Evolutionary conservation across 306 rosid genomes (phyloP), one percentile per base, ranked within the genome.

Genomic region (Luffa acutangula): DNA sequence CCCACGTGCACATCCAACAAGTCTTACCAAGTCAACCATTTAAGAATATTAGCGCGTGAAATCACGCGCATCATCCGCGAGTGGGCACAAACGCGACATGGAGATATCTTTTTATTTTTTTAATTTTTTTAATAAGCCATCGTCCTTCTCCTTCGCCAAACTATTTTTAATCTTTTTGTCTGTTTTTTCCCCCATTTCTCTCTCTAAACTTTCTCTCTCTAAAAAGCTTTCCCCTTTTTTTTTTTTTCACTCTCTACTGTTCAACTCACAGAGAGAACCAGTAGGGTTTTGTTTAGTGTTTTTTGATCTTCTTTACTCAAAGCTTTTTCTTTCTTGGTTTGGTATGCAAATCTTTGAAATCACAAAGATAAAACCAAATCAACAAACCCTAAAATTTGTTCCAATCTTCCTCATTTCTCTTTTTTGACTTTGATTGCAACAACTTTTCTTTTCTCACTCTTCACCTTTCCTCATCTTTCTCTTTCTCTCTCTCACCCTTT

Each of bases 261-360:
- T 54, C 76, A 71, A 31, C 7, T 78, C 54, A 76, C 79, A 64
- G 75, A 41, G 76, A 74, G 82, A 62, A 42, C 4, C 72, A 66
- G 91, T 85, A 87, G 92, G 93, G 91, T 86, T 90, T 77, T 84
- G 51, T 69, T n/a, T 11, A 60, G 33, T 3, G 8, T 15, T 66
- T 59, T 3, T 20, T 43, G 33, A 7, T 69, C 36, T 34, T 42
- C 53, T 66, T 39, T 41, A 7, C 41, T 80, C 78, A 78, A 78
- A 81, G 81, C 85, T 83, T 81, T 79, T 87, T 60, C 78, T 36
- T 5, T 76, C n/a, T 78, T 67, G 31, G 69, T 57, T 2, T 58
- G 72, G 49, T 58, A 60, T 79, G 17, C 85, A 62, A 62, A 78
- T 84, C 84, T 56, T 83, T 80, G 86, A 78, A 75, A 81, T 83